Percentiles rank a stretch among this genome's conserved stretches.
Conservation (phyloP, 129 eudicot species). For the Ambrosia artemisiifolia region DNA sequence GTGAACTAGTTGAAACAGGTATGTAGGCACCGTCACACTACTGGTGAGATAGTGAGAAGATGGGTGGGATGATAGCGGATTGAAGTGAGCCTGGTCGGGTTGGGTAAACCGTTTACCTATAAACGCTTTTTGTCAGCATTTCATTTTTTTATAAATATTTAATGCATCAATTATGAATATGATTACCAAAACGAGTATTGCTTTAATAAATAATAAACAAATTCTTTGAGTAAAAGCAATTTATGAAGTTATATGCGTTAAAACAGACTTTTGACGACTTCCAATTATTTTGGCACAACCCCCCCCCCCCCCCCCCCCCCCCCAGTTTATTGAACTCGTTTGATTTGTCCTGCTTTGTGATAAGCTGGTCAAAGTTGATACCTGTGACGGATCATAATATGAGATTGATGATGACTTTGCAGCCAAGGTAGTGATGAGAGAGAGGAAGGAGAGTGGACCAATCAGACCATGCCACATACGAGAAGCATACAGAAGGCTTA, state of each 20-base stretch:
- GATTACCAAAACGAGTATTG: not conserved
- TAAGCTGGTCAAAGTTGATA: not conserved
- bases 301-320: no score
- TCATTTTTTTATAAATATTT: not conserved
- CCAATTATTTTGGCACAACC: no score
- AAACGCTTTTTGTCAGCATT: not conserved
- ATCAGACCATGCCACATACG: constrained; percentile 91
- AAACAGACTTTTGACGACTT: not conserved
- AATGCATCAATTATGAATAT: not conserved
- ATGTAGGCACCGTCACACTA: not conserved
- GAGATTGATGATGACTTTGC: constrained; percentile 26
- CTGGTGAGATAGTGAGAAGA: not conserved
- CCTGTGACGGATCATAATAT: not conserved
- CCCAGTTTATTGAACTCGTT: not conserved
- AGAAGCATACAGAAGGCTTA: constrained; percentile 88
- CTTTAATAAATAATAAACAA: not conserved
- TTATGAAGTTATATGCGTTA: not conserved
- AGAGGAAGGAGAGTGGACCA: constrained; percentile 87
- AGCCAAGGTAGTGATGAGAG: constrained; percentile 81
- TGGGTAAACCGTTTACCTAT: not conserved
- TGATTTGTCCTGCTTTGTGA: not conserved
- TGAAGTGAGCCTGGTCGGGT: not conserved
- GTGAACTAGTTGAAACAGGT: constrained; percentile 97
- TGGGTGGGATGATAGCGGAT: not conserved
- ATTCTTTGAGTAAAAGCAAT: not conserved